Evolutionary conservation across 129 eudicot genomes (phyloP), one percentile per base, ranked within the genome.

Genomic region (Centrapalus pauciflorus): DNA sequence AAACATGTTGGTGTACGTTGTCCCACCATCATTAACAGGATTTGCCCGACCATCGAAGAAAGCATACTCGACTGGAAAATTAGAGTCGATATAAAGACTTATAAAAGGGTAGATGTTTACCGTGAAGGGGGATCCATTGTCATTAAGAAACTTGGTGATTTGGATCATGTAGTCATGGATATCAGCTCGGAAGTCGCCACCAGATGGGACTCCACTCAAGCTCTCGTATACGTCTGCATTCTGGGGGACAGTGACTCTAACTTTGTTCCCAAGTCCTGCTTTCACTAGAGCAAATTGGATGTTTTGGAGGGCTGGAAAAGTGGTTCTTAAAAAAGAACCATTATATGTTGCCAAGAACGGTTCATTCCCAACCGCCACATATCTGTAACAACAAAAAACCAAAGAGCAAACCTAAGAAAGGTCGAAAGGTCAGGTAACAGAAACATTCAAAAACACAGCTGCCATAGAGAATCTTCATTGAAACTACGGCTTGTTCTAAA

Each of bases 321-420:
- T 83, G 51, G 84, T 70, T 68, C 60, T 60, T 20, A 82, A 35
- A 71, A 64, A 91, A 30, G 88, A 83, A n/a, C 96, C 97, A 13
- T 91, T 91, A 71, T 73, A 77, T 30, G 96, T 66, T 0, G 85
- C 60, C 52, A 92, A 68, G 67, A 92, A 92, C 10, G 96, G 95
- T 51, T 88, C 98, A 32, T 88, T 92, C 9, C 96, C 98, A 5
- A 92, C 98, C 14, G 98, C 98, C 37, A 88, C 98, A 54, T 92
- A 92, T 76, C 96, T 92, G 67, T 14, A 52, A 48, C 54, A 10
- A 48, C 25, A n/a, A 48, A 48, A 48, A 48, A 48, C 54, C 25
- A 6, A 48, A 48, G 6, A 14, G 11, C 7, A 48, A 48, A 48
- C 0, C 23, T 7, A 24, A 48, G 54, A 16, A 46, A 9, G 17